phyloP scores from a whole-genome alignment of 1,139 yeast species.

The Yamadazyma pseudoaaseri region DNA sequence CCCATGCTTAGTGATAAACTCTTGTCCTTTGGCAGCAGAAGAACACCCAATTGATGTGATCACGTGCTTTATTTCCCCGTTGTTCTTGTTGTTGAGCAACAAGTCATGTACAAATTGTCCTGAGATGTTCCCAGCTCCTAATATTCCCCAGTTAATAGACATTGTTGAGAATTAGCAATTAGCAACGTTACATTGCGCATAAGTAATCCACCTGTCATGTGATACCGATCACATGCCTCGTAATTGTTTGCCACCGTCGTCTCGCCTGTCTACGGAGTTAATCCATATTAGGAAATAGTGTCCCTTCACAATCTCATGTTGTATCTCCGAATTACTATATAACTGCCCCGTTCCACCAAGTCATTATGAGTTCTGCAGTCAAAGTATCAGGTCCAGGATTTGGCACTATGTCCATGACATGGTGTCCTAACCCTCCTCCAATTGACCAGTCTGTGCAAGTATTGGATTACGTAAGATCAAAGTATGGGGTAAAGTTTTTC shows the following conservation, averaged over 20 bases:
- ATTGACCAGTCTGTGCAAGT: constrained; percentile 46
- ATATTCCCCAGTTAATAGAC: constrained; percentile 36
- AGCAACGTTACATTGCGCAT: too few species aligned
- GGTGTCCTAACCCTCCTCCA: constrained; percentile 49
- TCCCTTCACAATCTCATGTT: too few species aligned
- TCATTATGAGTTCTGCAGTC: constrained; percentile 2
- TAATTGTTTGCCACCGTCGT: too few species aligned
- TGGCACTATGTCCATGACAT: constrained; percentile 67
- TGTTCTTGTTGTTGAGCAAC: constrained; percentile 25
- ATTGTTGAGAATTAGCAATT: too few species aligned
- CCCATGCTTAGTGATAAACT: constrained; percentile 17
- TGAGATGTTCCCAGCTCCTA: constrained; percentile 49
- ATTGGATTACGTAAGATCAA: constrained; percentile 41
- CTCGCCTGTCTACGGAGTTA: too few species aligned
- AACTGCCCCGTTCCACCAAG: too few species aligned
- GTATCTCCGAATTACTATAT: too few species aligned
- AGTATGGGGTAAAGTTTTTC: constrained; percentile 54
- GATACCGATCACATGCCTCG: too few species aligned
- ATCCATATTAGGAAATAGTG: too few species aligned
- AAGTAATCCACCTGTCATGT: too few species aligned
- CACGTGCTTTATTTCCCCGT: constrained; percentile 22
- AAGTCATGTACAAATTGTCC: constrained; percentile 39
- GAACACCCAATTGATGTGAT: constrained; percentile 35
- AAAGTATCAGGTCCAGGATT: constrained; percentile 33
- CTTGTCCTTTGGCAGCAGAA: constrained; percentile 23